Conservation (phyloP, 176 grass and related monocot genomes). For the Ampelocalamus luodianensis region DNA sequence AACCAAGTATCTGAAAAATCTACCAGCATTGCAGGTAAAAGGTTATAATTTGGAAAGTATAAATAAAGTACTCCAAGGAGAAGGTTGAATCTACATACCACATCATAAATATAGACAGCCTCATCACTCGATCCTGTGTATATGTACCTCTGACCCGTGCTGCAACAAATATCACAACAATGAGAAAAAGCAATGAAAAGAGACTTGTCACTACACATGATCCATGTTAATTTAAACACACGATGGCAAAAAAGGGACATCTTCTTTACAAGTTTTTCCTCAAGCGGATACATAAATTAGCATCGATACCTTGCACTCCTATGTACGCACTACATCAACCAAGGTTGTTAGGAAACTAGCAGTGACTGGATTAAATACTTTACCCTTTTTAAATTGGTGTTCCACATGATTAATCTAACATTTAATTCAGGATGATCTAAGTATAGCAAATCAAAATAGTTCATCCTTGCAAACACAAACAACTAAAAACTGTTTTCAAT, state of each 20-base stretch:
- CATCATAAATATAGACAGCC: slow-evolving; percentile 41
- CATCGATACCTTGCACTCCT: neutral
- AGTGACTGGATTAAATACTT: neutral
- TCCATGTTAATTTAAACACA: neutral
- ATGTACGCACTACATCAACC: neutral
- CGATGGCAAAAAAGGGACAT: neutral
- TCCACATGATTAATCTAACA: neutral
- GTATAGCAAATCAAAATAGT: neutral
- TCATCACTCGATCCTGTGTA: slow-evolving; percentile 88
- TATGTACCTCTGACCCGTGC: slow-evolving; percentile 96
- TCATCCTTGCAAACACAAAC: neutral
- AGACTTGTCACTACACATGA: neutral
- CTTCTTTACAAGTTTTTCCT: neutral
- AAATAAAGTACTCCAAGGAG: slow-evolving; percentile 1
- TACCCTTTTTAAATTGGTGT: neutral
- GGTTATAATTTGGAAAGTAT: neutral
- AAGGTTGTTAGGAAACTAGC: neutral
- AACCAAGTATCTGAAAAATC: neutral
- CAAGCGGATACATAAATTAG: neutral
- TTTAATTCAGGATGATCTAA: neutral
- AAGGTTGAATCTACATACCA: slow-evolving; percentile 53
- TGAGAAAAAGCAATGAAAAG: slow-evolving; percentile 22
- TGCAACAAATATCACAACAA: slow-evolving; percentile 42
- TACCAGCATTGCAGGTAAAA: neutral
- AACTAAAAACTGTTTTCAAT: neutral